A percentile compares a stretch with the other conserved stretches of the same genome.
Evolutionary conservation across 2,329 filamentous ascomycete species (phyloP).

Genomic region (Escovopsis sp.): DNA sequence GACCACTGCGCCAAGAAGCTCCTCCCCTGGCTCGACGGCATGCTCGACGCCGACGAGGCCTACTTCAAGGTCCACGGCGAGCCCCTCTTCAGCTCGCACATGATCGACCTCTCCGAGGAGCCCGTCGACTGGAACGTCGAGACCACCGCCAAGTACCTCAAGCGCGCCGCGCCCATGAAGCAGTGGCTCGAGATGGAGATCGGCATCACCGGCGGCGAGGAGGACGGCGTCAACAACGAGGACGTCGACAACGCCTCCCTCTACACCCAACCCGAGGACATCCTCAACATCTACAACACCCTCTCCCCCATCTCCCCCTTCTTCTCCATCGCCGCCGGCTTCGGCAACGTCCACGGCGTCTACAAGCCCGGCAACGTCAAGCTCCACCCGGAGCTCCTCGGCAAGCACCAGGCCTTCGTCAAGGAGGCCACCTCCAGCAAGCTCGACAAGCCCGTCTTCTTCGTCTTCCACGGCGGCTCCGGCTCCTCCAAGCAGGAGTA

Average conservation of each 20-base stretch:
- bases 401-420: conserved; percentile 91
- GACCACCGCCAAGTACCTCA: conserved; percentile 84
- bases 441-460: conserved; percentile 88
- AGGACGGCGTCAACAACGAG: conserved; percentile 98
- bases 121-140: conserved; percentile 76
- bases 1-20: conserved; percentile 99
- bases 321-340: conserved; percentile 96
- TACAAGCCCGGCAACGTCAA: conserved; percentile 98
- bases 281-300: conserved; percentile 78
- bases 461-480: conserved; percentile 98
- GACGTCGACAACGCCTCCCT: conserved; percentile 91
- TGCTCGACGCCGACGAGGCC: conserved; percentile 84
- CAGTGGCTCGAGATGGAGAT: conserved; percentile 97
- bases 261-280: conserved; percentile 96
- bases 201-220: conserved; percentile 85
- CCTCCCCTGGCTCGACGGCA: conserved; percentile 90
- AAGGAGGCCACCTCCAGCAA: conserved; percentile 59
- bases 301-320: conserved; percentile 78
- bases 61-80: conserved; percentile 90
- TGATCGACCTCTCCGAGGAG: conserved; percentile 97
- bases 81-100: conserved; percentile 92
- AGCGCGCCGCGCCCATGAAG: conserved; percentile 92
- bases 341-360: conserved; percentile 98
- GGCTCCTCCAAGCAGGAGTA: conserved; percentile 87
- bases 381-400: conserved; percentile 87